Base-by-base conservation (phyloP, 176 grass and related monocot species). In the Pontederia crassipes region DNA sequence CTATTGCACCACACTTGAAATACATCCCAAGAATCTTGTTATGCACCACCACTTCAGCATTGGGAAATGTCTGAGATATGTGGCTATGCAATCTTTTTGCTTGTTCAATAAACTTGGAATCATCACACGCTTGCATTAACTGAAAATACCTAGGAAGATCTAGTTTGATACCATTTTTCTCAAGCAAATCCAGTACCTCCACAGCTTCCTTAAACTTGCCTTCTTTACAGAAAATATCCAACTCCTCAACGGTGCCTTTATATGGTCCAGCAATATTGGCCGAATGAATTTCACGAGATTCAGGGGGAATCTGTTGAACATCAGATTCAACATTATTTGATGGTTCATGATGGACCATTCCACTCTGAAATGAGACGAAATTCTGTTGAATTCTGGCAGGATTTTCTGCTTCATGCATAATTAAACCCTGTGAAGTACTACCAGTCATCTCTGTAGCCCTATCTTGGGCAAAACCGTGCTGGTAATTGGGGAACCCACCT, bases 21-120 rank as follows among this genome's bases (percentile, higher is more conserved):
- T 92, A 98, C 93, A 92, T 92, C 57, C 92, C 74, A 16, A 98
- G 64, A 78, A 92, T 79, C 75, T 79, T 81, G 69, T 98, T 92
- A 59, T 91, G 71, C 64, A 92, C 64, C 79, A 59, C 47, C 54
- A 72, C 74, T 46, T 88, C 84, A 77, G 59, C 32, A 78, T 29
- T 24, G 56, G 53, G 49, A 52, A 71, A 63, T 69, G 74, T 85
- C 59, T 49, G 66, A 66, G 60, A 83, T 57, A 98, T 81, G 52
- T 74, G 49, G 51, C 70, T 52, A 65, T 88, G 84, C 54, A 98
- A 51, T 62, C 61, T 15, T 77, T 73, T 84, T 59, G 87, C 93
- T 80, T 88, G 75, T 58, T 66, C 64, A 58, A 92, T 66, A 69
- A 77, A 71, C 55, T 54, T 55, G 59, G 76, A 76, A 57, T 88